Conservation (phyloP, 83 land plant species). For the Thuja plicata region DNA sequence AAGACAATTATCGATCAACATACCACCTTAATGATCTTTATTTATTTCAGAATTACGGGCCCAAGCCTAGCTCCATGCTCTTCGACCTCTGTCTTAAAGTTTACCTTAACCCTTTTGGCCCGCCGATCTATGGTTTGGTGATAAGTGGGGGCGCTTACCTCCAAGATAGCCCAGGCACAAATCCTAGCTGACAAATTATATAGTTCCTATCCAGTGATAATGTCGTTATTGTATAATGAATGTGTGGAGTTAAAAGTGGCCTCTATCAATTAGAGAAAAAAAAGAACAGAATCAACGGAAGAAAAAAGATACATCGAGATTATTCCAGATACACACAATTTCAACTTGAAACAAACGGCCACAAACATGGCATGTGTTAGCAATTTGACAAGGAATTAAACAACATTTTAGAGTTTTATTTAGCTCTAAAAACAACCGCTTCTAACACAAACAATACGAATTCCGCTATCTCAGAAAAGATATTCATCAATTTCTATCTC, state of each 20-base stretch:
- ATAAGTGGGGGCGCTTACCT: background rate
- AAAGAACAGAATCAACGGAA: background rate
- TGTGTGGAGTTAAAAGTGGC: background rate
- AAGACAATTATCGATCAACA: background rate
- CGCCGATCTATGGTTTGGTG: no score
- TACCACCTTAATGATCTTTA: background rate
- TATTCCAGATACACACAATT: background rate
- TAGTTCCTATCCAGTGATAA: background rate
- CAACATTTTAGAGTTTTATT: background rate
- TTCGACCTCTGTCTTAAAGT: background rate
- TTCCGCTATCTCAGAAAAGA: constrained; percentile 9
- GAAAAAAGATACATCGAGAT: background rate
- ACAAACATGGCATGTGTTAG: background rate
- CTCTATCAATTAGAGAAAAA: background rate
- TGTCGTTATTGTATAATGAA: background rate
- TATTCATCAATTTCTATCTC: constrained; percentile 33
- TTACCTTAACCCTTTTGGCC: background rate
- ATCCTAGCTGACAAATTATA: background rate
- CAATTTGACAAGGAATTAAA: background rate
- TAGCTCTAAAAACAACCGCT: background rate
- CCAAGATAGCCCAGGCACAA: background rate
- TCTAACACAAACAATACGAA: background rate
- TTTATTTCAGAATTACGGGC: background rate
- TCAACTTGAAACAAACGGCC: background rate
- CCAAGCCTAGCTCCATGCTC: background rate